Evolutionary conservation across 2,329 filamentous ascomycete species (phyloP).

Genomic region (Plectosphaerella sp.): DNA sequence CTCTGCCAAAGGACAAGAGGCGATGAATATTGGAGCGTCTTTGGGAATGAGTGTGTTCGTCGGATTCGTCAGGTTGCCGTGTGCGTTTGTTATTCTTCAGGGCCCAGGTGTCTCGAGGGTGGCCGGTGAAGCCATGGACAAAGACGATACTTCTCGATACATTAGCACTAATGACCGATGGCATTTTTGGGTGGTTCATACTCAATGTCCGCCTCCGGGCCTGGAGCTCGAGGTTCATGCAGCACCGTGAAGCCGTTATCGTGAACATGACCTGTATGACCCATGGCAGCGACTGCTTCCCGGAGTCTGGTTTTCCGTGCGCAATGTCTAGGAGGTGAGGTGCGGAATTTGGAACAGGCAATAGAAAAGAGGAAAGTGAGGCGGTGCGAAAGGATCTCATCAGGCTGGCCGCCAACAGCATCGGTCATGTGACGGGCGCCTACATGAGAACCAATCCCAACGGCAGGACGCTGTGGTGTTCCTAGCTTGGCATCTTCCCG

Average conservation of each 20-base stretch:
- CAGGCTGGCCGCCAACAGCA: too few relatives aligned
- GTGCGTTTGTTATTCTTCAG: constrained; percentile 1
- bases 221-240: neutral
- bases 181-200: neutral
- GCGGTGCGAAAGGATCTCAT: too few relatives aligned
- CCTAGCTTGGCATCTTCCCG: too few relatives aligned
- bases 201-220: too few relatives aligned
- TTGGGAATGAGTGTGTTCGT: neutral
- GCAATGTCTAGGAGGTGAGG: too few relatives aligned
- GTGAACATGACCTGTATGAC: neutral
- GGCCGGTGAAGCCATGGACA: constrained; percentile 18
- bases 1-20: neutral
- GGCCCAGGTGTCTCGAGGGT: constrained; percentile 15
- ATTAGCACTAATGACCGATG: neutral
- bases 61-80: neutral
- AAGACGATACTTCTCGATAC: constrained; percentile 10
- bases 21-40: neutral
- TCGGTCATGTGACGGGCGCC: too few relatives aligned
- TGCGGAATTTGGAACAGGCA: too few relatives aligned
- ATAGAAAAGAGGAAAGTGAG: too few relatives aligned
- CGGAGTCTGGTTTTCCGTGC: too few relatives aligned
- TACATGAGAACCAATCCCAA: too few relatives aligned
- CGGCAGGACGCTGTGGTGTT: too few relatives aligned
- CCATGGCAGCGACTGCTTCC: too few relatives aligned
- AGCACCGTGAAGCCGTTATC: neutral